Conservation (phyloP, 108 stramenopile species). For the Nitzschia sp. region DNA sequence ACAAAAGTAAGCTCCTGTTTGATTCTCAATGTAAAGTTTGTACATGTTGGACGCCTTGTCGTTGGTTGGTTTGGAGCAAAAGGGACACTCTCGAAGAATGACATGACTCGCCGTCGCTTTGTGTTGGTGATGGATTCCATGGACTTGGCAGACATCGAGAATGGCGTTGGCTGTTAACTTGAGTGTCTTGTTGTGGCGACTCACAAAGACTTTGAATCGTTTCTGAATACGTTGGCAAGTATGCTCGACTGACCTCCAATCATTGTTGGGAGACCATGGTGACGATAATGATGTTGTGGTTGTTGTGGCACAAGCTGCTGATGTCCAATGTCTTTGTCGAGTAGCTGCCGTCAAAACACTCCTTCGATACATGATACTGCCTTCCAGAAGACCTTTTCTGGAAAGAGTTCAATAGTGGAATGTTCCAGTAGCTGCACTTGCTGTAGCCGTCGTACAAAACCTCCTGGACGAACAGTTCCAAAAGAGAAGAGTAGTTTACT, state of each 20-base stretch:
- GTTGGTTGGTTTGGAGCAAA: constrained; percentile 76
- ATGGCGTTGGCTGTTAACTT: constrained; percentile 55
- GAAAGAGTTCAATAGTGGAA: no score
- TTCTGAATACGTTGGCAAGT: neutral
- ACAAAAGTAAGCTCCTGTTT: constrained; percentile 89
- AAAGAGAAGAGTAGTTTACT: no score
- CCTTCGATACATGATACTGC: neutral
- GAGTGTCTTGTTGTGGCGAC: constrained; percentile 63
- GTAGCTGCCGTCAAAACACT: neutral
- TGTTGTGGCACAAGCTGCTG: neutral
- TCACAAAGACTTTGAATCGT: constrained; percentile 58
- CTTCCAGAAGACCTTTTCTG: no score
- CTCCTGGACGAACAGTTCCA: no score
- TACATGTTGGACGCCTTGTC: constrained; percentile 60
- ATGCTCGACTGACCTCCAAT: neutral
- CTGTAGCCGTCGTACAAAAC: no score
- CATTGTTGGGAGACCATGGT: neutral
- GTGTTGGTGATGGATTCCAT: constrained; percentile 39
- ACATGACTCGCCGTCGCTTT: constrained; percentile 58
- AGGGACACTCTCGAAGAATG: constrained; percentile 70
- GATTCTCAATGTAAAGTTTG: constrained; percentile 68
- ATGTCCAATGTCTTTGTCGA: neutral
- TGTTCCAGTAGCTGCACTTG: no score
- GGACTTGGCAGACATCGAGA: constrained; percentile 42
- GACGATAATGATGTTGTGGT: neutral